Base-by-base conservation (phyloP, 2,329 filamentous ascomycete genomes). In the Penicillium italicum region DNA sequence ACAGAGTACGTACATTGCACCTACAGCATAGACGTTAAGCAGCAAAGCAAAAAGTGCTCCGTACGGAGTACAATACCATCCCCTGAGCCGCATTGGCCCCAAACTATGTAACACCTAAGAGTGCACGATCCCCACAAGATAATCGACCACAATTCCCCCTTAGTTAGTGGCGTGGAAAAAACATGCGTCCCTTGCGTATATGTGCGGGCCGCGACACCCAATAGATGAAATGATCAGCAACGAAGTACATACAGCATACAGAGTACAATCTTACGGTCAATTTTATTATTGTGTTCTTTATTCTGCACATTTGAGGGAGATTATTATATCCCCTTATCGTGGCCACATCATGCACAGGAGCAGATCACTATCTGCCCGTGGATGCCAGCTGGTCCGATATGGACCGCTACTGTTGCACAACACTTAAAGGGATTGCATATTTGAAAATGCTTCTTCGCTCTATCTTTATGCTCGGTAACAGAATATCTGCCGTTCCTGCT, bases 111-210 rank as follows among this genome's bases (percentile, higher is more conserved):
- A 33, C 5, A 42, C 33, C 20, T 40, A 51, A 33, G 22, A 26
- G 3, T 18, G 16, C 24, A 33, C 30, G 36, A 41, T 30, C 30
- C 37, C 51, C 50, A 37, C 18, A 45, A 20, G 33, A 20, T 12
- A 42, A 16, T 26, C 16, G 20, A 38, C n/a, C 34, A 14, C 36
- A 43, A 24, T 33, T 9, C 4, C 38, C 16, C 30, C 37, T 31
- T n/a, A 18, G 28, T 31, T n/a, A 22, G 53, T 58, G 43, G 56
- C 53, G 30, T 44, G 14, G 20, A 33, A n/a, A 48, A 40, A n/a
- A 31, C 28, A 58, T 26, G 38, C 28, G 36, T 40, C 53, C 56
- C 56, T 58, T 58, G 56, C 56, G 53, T 53, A 34, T 26, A 6
- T 20, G 14, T 30, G 47, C 37, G 48, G 53, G 53, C 36, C 28